These are phyloP conservation scores for Saccharomycopsis javanensis DNA, from an alignment of 805 yeast genomes.

Conservation along the genomic window DNA sequence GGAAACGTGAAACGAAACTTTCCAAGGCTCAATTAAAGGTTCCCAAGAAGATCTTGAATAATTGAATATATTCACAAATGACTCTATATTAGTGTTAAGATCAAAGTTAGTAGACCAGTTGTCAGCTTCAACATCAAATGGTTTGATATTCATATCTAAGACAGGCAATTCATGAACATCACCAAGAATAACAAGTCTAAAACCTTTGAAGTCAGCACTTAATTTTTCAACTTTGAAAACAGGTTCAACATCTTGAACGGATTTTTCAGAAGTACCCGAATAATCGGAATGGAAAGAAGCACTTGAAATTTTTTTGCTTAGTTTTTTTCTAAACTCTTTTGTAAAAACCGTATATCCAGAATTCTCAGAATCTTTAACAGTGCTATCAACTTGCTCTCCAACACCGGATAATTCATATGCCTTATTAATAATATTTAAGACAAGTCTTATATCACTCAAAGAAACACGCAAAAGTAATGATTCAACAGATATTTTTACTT, in stretches of 20 bases:
- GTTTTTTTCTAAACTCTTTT: slow-evolving; percentile 50
- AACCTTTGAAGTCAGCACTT: slow-evolving; percentile 57
- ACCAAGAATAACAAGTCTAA: slow-evolving; percentile 76
- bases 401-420: slow-evolving; percentile 47
- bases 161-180: slow-evolving; percentile 88
- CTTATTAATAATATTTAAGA: slow-evolving; percentile 58
- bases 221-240: slow-evolving; percentile 62
- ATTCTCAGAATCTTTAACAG: slow-evolving; percentile 18
- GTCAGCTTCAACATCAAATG: slow-evolving; percentile 56
- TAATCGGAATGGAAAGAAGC: slow-evolving; percentile 52
- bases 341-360: slow-evolving; percentile 36
- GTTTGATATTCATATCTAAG: slow-evolving; percentile 60
- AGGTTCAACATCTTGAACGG: slow-evolving; percentile 21
- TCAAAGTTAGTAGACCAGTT: slow-evolving; percentile 85
- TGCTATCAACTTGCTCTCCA: slow-evolving; percentile 16
- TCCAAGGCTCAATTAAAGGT: slow-evolving; percentile 85
- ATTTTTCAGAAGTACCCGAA: slow-evolving; percentile 29
- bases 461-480: slow-evolving; percentile 77
- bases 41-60: slow-evolving; percentile 93
- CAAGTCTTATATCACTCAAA: slow-evolving; percentile 75
- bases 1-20: slow-evolving; percentile 61
- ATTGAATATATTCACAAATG: slow-evolving; percentile 69
- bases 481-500: slow-evolving; percentile 56
- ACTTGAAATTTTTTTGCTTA: slow-evolving; percentile 46
- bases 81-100: slow-evolving; percentile 54